phyloP scores from a whole-genome alignment of 768 basidiomycete genomes.

The Hydnomerulius pinastri region DNA sequence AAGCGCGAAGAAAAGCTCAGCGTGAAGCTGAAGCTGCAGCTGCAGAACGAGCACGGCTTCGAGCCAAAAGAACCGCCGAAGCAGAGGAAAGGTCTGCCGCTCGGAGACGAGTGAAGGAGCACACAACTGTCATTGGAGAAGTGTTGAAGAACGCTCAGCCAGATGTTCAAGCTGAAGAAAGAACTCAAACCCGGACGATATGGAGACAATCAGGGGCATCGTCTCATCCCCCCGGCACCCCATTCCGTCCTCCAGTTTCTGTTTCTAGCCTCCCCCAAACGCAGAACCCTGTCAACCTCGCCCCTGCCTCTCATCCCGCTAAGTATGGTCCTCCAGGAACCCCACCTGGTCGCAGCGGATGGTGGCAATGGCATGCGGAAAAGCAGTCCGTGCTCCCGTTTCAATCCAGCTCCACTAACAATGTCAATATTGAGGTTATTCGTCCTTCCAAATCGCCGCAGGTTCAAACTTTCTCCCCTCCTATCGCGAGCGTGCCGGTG shows the following conservation, averaged over 20 bases:
- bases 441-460: neutral
- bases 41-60: slow-evolving; percentile 45
- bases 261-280: neutral
- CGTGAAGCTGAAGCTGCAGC: slow-evolving; percentile 73
- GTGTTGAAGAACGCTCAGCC: too few species aligned
- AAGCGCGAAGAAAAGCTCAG: slow-evolving; percentile 53
- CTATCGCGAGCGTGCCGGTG: slow-evolving; percentile 28
- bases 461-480: slow-evolving; percentile 40
- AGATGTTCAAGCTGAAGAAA: slow-evolving; percentile 25
- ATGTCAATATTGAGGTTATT: neutral
- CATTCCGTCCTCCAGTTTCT: neutral
- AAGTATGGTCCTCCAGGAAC: neutral
- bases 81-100: neutral
- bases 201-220: slow-evolving; percentile 20
- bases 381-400: neutral
- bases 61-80: slow-evolving; percentile 23
- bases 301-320: neutral
- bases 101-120: slow-evolving; percentile 1
- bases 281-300: neutral
- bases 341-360: neutral
- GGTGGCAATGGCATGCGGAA: neutral
- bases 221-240: slow-evolving; percentile 23
- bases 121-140: neutral
- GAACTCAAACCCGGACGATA: slow-evolving; percentile 11
- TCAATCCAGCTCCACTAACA: neutral